Conservation (phyloP, 2,329 filamentous ascomycete species). For the Nigrospora osmanthi region DNA sequence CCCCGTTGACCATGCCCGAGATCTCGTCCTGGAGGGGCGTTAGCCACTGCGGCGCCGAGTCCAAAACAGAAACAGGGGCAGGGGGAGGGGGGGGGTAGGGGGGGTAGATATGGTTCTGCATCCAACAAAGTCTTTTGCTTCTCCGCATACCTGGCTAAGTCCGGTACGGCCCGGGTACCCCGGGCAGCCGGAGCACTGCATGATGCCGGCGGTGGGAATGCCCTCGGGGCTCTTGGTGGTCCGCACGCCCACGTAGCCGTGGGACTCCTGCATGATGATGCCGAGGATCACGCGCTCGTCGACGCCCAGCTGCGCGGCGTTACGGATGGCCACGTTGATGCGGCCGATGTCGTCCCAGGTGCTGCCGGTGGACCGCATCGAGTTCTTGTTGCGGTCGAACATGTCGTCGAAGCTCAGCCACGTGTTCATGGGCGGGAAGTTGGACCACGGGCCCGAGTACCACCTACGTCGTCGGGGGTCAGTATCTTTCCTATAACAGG, state of each 20-base stretch:
- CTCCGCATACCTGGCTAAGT: slow-evolving; percentile 17
- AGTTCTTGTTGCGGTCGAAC: slow-evolving; percentile 24
- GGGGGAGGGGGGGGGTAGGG: no score
- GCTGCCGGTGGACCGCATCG: slow-evolving; percentile 22
- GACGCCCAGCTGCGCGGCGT: slow-evolving; percentile 21
- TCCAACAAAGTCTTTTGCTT: no score
- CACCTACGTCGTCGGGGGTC: no score
- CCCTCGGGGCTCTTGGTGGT: slow-evolving; percentile 25
- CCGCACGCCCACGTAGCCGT: slow-evolving; percentile 26
- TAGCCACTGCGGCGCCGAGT: no score
- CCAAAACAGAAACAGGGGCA: no score
- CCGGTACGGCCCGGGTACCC: slow-evolving; percentile 23
- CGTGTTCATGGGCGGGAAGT: slow-evolving; percentile 21
- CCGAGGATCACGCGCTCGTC: slow-evolving; percentile 27
- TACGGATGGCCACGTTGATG: slow-evolving; percentile 22
- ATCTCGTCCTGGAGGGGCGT: slow-evolving; percentile 18
- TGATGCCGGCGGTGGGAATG: slow-evolving; percentile 26
- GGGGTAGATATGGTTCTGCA: no score
- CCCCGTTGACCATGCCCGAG: slow-evolving; percentile 22
- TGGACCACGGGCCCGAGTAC: slow-evolving; percentile 16
- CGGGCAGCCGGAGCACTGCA: slow-evolving; percentile 27
- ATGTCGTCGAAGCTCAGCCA: slow-evolving; percentile 25
- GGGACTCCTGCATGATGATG: slow-evolving; percentile 34
- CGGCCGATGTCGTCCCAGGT: slow-evolving; percentile 22
- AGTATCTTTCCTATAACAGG: no score